A percentile compares a stretch with the other conserved stretches of the same genome.
Conservation (phyloP, 371 early-diverging fungal species). For the Mucor circinelloides region DNA sequence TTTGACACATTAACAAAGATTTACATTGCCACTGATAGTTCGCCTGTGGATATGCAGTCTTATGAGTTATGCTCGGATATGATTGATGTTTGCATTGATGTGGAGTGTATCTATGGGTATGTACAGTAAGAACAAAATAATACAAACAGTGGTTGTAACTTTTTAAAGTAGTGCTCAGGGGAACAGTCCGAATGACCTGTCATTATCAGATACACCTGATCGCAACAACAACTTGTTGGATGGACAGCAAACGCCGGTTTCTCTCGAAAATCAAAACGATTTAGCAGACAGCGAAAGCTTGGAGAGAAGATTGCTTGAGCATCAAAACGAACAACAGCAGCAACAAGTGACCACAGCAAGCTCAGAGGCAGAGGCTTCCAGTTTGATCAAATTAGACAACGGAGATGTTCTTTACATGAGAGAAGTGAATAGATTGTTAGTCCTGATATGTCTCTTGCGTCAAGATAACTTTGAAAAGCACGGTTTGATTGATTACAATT, state of each 20-base stretch:
- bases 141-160: neutral
- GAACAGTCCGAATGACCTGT: constrained; percentile 33
- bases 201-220: constrained; percentile 17
- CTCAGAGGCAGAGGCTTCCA: constrained; percentile 47
- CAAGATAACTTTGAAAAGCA: constrained; percentile 89
- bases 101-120: constrained; percentile 81
- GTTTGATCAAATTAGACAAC: constrained; percentile 78
- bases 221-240: neutral
- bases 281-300: constrained; percentile 10
- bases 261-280: constrained; percentile 8
- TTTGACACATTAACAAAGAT: constrained; percentile 90
- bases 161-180: constrained; percentile 31
- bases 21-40: constrained; percentile 93
- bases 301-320: constrained; percentile 19
- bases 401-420: constrained; percentile 84
- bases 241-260: constrained; percentile 21
- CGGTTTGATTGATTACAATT: constrained; percentile 89
- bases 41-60: constrained; percentile 91
- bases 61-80: constrained; percentile 94
- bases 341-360: neutral
- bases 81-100: constrained; percentile 92
- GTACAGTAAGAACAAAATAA: neutral
- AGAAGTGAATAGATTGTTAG: constrained; percentile 76
- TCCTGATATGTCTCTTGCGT: constrained; percentile 81
- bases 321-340: constrained; percentile 15